These are phyloP conservation scores for Coemansia aciculifera DNA, from an alignment of 192 early-diverging fungal species.

Conservation along the genomic window DNA sequence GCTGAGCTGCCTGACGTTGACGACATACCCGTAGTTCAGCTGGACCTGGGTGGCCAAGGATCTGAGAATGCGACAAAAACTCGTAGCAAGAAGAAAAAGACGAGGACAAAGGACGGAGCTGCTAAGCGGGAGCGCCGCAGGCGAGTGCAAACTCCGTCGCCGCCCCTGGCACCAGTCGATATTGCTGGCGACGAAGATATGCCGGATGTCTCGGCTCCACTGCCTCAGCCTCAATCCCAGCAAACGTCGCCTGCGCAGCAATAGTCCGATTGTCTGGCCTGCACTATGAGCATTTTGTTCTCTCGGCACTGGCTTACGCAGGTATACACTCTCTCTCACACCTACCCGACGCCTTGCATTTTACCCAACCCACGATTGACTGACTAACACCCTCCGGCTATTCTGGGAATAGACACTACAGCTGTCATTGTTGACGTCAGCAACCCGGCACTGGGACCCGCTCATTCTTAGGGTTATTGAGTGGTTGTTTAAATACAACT, in stretches of 20 bases:
- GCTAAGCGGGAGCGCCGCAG: conserved; percentile 23
- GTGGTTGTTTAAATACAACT: not conserved
- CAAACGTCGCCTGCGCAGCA: conserved; percentile 3
- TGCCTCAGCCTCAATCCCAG: conserved; percentile 5
- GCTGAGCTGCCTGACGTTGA: conserved; percentile 72
- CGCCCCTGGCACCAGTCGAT: conserved; percentile 35
- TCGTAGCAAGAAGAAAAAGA: conserved; percentile 25
- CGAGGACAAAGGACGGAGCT: conserved; percentile 1
- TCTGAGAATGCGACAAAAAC: not conserved
- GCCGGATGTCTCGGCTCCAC: conserved; percentile 12
- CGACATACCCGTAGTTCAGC: conserved; percentile 76
- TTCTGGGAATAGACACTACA: not conserved
- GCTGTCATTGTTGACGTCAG: not conserved
- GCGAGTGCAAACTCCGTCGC: conserved; percentile 26
- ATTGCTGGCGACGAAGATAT: conserved; percentile 54
- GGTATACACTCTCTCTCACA: not conserved
- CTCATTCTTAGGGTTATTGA: not conserved
- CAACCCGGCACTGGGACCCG: not conserved
- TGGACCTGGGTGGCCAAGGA: conserved; percentile 56
- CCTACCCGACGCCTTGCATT: not conserved
- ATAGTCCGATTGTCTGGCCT: not conserved
- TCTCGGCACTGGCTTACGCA: not conserved
- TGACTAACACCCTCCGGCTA: not conserved
- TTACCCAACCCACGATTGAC: not conserved
- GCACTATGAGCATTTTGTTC: not conserved